Conservation (phyloP, 345 rosid species). For the Firmiana major region DNA sequence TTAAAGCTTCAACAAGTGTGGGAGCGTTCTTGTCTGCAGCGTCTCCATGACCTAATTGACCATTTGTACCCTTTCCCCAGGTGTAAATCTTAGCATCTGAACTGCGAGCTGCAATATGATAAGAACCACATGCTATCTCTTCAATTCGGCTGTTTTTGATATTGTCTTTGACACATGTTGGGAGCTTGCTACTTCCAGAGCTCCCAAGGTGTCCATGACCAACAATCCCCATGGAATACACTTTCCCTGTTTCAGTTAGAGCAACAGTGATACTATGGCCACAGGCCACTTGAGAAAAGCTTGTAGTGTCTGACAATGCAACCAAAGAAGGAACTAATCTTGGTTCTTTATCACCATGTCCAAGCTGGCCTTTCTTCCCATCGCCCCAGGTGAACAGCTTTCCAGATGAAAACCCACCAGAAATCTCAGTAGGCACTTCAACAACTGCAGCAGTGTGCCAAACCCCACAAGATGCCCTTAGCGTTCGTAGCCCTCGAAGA, state of each 20-base stretch:
- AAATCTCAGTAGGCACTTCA: conserved; percentile 23
- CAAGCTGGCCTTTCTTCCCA: conserved; percentile 46
- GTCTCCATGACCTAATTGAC: conserved; percentile 49
- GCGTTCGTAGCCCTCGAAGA: conserved; percentile 53
- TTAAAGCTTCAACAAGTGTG: conserved; percentile 44
- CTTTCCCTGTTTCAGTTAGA: conserved; percentile 36
- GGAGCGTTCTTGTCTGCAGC: conserved; percentile 33
- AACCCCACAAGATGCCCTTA: conserved; percentile 63
- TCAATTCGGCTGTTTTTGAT: conserved; percentile 30
- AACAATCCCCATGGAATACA: conserved; percentile 46
- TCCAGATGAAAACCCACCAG: conserved; percentile 28
- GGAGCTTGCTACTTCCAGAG: conserved; percentile 30
- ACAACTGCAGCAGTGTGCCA: conserved; percentile 81
- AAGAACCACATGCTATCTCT: conserved; percentile 48
- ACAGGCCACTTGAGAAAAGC: conserved; percentile 45
- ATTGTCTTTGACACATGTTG: conserved; percentile 31
- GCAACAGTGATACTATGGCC: conserved; percentile 43
- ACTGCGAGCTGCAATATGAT: conserved; percentile 44
- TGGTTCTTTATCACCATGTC: conserved; percentile 46
- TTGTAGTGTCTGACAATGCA: conserved; percentile 25
- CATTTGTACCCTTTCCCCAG: conserved; percentile 57
- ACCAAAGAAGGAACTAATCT: conserved; percentile 38
- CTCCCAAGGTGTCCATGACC: conserved; percentile 36
- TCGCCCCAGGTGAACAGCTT: conserved; percentile 54
- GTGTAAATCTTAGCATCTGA: conserved; percentile 46